Percentiles rank a stretch among this genome's conserved stretches.
Evolutionary conservation across 208 protist species (phyloP).

Genomic region (Blastocrithidia nonstop): DNA sequence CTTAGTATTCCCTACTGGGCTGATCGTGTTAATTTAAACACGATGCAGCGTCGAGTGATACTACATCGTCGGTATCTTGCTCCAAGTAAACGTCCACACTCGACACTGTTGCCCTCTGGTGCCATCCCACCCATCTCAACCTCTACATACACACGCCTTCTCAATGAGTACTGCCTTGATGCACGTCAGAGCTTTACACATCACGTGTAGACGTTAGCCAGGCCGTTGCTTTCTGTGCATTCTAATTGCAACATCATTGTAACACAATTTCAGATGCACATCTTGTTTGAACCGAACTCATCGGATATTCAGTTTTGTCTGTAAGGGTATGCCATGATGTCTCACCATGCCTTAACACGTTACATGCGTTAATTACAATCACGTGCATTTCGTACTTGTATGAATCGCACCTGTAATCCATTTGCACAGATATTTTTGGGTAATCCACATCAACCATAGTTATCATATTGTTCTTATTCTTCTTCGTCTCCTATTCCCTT

Average conservation of each 20-base stretch:
- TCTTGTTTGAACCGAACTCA: constrained; percentile 71
- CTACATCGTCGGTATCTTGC: constrained; percentile 50
- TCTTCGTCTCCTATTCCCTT: too few relatives aligned
- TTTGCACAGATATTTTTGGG: too few relatives aligned
- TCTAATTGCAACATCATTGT: constrained; percentile 64
- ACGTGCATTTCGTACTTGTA: too few relatives aligned
- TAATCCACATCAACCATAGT: too few relatives aligned
- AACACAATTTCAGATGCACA: constrained; percentile 57
- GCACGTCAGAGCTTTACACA: constrained; percentile 68
- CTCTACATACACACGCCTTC: constrained; percentile 20
- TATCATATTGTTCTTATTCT: too few relatives aligned
- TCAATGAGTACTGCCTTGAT: constrained; percentile 71
- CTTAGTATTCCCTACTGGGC: constrained; percentile 74
- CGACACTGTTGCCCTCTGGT: too few relatives aligned
- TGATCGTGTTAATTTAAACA: constrained; percentile 36
- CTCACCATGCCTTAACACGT: too few relatives aligned
- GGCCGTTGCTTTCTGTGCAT: background rate
- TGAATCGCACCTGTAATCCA: too few relatives aligned
- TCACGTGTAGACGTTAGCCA: constrained; percentile 4
- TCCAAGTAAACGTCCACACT: constrained; percentile 17
- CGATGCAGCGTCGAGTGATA: constrained; percentile 50
- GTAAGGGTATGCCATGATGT: constrained; percentile 59
- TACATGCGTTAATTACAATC: too few relatives aligned
- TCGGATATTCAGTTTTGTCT: constrained; percentile 58
- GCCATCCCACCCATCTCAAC: too few relatives aligned